phyloP scores from a whole-genome alignment of 164 flowering plant genomes.

The Nymphaea thermarum region DNA sequence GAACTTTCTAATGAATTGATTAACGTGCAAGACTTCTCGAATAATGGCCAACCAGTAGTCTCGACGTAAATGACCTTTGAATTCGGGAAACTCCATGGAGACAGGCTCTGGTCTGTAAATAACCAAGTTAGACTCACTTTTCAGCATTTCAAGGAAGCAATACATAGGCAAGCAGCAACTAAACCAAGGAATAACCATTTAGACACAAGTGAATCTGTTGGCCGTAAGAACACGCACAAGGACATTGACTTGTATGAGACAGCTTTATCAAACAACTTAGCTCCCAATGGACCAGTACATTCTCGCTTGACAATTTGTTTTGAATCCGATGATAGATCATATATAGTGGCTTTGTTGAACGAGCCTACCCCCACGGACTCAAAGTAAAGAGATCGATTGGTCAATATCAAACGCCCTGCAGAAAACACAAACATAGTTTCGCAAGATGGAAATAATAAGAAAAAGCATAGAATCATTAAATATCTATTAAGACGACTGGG shows the following conservation, averaged over 20 bases:
- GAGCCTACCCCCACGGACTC: constrained; percentile 74
- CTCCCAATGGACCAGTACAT: constrained; percentile 87
- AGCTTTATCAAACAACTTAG: constrained; percentile 85
- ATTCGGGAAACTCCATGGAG: constrained; percentile 75
- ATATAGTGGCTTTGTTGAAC: constrained; percentile 70
- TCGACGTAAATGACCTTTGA: constrained; percentile 74
- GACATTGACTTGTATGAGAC: constrained; percentile 70
- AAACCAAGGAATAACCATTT: neutral
- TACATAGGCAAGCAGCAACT: neutral
- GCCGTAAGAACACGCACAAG: constrained; percentile 31
- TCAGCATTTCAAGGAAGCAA: neutral
- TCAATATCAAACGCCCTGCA: constrained; percentile 72
- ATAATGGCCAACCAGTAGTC: constrained; percentile 82
- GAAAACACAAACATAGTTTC: constrained; percentile 4
- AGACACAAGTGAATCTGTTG: neutral
- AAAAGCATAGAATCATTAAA: too few relatives aligned
- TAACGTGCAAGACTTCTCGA: constrained; percentile 61
- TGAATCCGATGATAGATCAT: constrained; percentile 58
- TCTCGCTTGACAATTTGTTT: constrained; percentile 85
- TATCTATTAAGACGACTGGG: too few relatives aligned
- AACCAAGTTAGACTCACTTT: constrained; percentile 3
- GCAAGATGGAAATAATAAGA: too few relatives aligned
- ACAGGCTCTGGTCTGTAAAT: constrained; percentile 63
- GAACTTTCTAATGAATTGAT: constrained; percentile 48
- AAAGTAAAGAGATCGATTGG: constrained; percentile 69